Evolutionary conservation across 176 grass and related monocot genomes (phyloP), one percentile per base, ranked within the genome.

Genomic region (Neostapfia colusana): DNA sequence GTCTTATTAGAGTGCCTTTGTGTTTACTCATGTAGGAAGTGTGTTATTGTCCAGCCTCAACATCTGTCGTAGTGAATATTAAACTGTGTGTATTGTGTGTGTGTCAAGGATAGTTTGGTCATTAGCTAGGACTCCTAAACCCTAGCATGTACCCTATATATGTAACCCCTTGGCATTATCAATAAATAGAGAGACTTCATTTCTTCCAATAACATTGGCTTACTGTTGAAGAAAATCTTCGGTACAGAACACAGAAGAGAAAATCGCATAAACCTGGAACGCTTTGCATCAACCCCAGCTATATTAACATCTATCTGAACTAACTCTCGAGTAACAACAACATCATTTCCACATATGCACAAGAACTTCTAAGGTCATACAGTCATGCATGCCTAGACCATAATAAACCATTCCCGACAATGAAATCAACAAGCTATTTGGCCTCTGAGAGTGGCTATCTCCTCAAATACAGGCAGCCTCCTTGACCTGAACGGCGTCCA

Each of bases 401-500:
- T 68, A 81, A 82, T 68, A 81, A 77, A 62, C 18, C 39, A 40
- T 3, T 27, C 16, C 2, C 20, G 48, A 8, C 1, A 85, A 65
- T 11, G 43, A 48, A 69, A 82, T 92, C 87, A 99, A 71, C 89
- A 98, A 54, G 91, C 85, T 56, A 98, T 90, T 74, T 90, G 91
- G 70, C 94, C 95, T 69, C 80, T 88, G 18, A 88, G 90, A 39
- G 84, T 64, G 27, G 84, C 73, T 64, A 95, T 88, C 81, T 99
- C 95, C 80, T 99, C 95, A 59, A 99, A 99, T n/a, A 99, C 90
- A 20, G 95, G 95, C 48, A 99, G 42, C 71, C 95, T 83, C 69
- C 73, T 95, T 44, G 95, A 92, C 51, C 82, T 90, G 74, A 85
- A 92, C 0, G 95, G 91, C 0, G 77, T 83, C 95, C 91, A 95